Evolutionary conservation across 331 rosid species (phyloP).

Genomic region (Telfairia occidentalis): DNA sequence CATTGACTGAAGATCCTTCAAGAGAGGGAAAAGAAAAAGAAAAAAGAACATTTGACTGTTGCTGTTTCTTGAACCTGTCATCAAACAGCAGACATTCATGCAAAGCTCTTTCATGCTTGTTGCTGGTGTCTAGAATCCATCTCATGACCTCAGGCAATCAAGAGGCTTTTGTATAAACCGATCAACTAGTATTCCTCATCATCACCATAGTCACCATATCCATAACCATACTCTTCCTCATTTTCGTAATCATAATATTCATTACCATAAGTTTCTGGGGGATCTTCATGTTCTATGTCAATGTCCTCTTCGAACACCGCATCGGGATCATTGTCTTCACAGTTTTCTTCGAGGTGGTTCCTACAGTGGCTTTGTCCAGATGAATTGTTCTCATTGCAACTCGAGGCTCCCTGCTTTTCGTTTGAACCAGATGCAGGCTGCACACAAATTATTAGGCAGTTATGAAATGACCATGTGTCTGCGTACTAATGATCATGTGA

Average conservation of each 20-base stretch:
- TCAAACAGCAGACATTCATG: neutral
- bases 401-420: neutral
- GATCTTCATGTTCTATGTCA: constrained; percentile 5
- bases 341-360: neutral
- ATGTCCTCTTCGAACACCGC: neutral
- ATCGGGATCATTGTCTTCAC: neutral
- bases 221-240: neutral
- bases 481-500: neutral
- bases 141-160: neutral
- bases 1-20: neutral
- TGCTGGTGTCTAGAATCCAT: neutral
- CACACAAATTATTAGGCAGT: neutral
- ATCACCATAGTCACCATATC: neutral
- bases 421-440: constrained; percentile 11
- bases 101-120: neutral
- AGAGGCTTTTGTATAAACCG: neutral
- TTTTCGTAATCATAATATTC: neutral
- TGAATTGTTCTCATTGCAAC: neutral
- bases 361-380: neutral
- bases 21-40: neutral
- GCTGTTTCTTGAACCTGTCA: neutral
- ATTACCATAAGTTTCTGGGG: neutral
- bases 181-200: neutral
- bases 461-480: neutral
- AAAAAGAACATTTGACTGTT: neutral